Evolutionary conservation across 345 rosid genomes (phyloP), one percentile per base, ranked within the genome.

Genomic region (Citrus reticulata): DNA sequence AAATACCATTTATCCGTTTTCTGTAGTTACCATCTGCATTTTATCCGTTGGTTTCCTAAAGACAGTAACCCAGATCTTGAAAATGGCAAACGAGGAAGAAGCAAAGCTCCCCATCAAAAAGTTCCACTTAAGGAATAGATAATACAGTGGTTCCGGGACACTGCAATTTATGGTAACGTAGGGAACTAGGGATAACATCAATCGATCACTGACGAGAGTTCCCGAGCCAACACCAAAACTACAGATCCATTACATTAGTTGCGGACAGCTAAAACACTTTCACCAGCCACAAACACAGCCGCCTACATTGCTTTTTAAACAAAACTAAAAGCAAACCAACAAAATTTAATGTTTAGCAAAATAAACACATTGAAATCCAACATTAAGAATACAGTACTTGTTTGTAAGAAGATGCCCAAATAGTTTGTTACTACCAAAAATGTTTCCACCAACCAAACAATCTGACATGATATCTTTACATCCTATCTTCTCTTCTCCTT

Each of bases 401-500:
- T 1, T 40, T 46, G 67, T 17, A 66, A 42, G 29, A 67, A 40
- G 14, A 57, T 58, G 29, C 77, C 46, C 32, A 61, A 75, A 34
- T 19, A 49, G 35, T 25, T 75, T 24, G 60, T 37, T 5, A 25
- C 46, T 46, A 32, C 79, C 66, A 9, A 54, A 55, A 22, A 57
- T 3, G 25, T 20, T 27, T 40, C 35, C 37, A 11, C 30, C 65
- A 7, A 19, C 19, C 32, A 73, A 42, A 29, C 13, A 9, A 37
- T 37, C 17, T 11, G 25, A 22, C 57, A 39, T 30, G 51, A 46
- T 37, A n/a, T 72, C 70, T 69, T 88, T 80, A 92, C 97, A 92
- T 91, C 79, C 93, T 88, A 81, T 91, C 93, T 84, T 92, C 97
- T 81, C 97, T 91, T 78, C 78, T 89, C 76, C 97, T 78, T 7